Evolutionary conservation across 2,329 filamentous ascomycete species (phyloP), one percentile per base, ranked within the genome.

Genomic region (Botryosphaeria dothidea): DNA sequence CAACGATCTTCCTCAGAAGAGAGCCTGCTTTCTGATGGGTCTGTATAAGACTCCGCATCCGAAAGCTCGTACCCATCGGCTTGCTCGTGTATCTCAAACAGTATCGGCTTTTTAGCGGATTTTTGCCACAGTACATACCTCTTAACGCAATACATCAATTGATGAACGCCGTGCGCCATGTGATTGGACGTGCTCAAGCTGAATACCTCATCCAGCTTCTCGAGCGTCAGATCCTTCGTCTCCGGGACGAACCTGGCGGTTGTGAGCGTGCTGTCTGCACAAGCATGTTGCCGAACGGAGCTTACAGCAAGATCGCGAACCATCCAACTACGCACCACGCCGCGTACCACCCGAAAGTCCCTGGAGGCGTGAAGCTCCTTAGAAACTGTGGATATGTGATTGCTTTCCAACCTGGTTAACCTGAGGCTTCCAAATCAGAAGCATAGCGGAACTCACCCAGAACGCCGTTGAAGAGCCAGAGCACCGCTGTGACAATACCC

Each of bases 391-490:
- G 31, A 78, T 73, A 7, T 86, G 71, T 0, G 79, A 79, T 0
- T 84, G 84, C 83, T 83, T 86, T 2, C 2, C 2, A 8, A 11
- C 3, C 8, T 19, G 0, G 29, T 21, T 2, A 25, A 15, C 9
- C 1, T 3, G 21, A 15, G n/a, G 6, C 5, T 1, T 6, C n/a
- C 1, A 6, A 5, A 15, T 11, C 17, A 1, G 46, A 21, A 13
- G 21, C 31, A 7, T 25, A 2, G 1, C 1, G 83, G 84, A 17
- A 85, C 79, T 1, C 79, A 79, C 1, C 51, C 4, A 85, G 75
- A 19, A 84, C 72, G 66, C 81, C 83, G 71, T 86, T 86, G 77
- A 86, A 86, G 60, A 84, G 82, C 84, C 84, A 86, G 25, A 81
- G 84, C 54, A 82, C 85, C 0, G 84, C 82, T 0, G 83, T 86